Conservation (phyloP, 1,139 yeast species). For the Hansenula lynferdii region DNA sequence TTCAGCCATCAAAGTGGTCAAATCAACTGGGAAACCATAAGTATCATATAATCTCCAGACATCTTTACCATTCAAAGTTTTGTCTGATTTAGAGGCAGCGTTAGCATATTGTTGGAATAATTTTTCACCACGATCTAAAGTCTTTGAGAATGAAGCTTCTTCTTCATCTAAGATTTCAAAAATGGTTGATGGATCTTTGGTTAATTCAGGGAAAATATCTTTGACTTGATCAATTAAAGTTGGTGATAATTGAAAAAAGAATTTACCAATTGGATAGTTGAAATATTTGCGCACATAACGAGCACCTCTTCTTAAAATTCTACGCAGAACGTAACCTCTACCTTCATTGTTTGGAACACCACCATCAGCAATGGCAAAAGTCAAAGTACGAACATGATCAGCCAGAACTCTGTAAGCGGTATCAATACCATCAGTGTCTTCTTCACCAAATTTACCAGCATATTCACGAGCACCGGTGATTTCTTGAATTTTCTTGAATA, state of each 20-base stretch:
- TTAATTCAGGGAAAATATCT: conserved; percentile 88
- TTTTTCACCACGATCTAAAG: conserved; percentile 97
- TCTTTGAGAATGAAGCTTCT: conserved; percentile 89
- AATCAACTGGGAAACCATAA: conserved; percentile 99
- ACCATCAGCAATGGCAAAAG: conserved; percentile 96
- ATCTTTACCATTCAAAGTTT: conserved; percentile 82
- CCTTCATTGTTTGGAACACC: conserved; percentile 99
- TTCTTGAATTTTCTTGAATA: conserved; percentile 80
- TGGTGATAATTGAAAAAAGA: conserved; percentile 89
- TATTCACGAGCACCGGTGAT: conserved; percentile 91
- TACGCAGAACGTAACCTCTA: conserved; percentile 95
- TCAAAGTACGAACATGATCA: conserved; percentile 95
- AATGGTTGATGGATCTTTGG: conserved; percentile 64
- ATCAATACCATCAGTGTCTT: conserved; percentile 90
- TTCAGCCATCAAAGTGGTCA: conserved; percentile 97
- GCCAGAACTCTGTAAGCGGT: conserved; percentile 98
- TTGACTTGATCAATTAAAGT: conserved; percentile 85
- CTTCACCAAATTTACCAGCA: conserved; percentile 87
- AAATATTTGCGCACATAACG: conserved; percentile 95
- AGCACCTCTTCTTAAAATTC: conserved; percentile 96
- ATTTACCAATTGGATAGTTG: conserved; percentile 91
- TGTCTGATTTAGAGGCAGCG: conserved; percentile 70
- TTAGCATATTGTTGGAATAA: conserved; percentile 90
- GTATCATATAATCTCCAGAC: conserved; percentile 99
- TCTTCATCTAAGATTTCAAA: conserved; percentile 94